These are phyloP conservation scores for Penstemon eatonii DNA, from an alignment of 257 asterid species.

Conservation along the genomic window DNA sequence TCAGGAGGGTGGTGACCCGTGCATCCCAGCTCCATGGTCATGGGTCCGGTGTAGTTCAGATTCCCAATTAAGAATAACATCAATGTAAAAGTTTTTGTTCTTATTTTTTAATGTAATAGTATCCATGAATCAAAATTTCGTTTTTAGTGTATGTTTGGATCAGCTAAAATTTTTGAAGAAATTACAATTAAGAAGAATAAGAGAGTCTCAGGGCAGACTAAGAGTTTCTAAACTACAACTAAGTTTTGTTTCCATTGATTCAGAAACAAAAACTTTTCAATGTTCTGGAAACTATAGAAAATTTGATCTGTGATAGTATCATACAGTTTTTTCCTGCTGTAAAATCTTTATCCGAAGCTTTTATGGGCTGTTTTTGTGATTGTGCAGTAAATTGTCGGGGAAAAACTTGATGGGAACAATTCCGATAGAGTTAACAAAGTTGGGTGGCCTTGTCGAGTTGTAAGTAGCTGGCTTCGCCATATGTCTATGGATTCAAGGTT, in stretches of 20 bases:
- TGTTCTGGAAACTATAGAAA: too few species aligned
- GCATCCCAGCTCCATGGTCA: slow-evolving; percentile 94
- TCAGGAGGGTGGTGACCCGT: slow-evolving; percentile 94
- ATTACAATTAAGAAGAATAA: too few species aligned
- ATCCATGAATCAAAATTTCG: neutral
- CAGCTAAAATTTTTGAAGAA: too few species aligned
- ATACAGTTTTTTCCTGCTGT: neutral
- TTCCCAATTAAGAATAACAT: slow-evolving; percentile 68
- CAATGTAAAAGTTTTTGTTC: slow-evolving; percentile 53
- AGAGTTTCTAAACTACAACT: too few species aligned
- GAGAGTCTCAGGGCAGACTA: too few species aligned
- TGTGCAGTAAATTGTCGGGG: slow-evolving; percentile 72
- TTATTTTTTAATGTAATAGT: slow-evolving; percentile 1
- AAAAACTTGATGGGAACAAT: slow-evolving; percentile 47
- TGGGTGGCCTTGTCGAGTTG: slow-evolving; percentile 50
- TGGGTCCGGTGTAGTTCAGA: slow-evolving; percentile 86
- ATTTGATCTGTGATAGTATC: neutral
- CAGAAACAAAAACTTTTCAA: too few species aligned
- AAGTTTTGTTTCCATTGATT: too few species aligned
- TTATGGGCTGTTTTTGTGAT: slow-evolving; percentile 19
- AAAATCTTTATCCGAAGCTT: slow-evolving; percentile 1
- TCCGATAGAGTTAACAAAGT: slow-evolving; percentile 45
- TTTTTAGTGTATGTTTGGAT: too few species aligned
- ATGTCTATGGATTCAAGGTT: neutral
- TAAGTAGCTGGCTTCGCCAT: slow-evolving; percentile 32